Evolutionary conservation across 805 yeast species (phyloP).

Genomic region (Wickerhamia fluorescens): DNA sequence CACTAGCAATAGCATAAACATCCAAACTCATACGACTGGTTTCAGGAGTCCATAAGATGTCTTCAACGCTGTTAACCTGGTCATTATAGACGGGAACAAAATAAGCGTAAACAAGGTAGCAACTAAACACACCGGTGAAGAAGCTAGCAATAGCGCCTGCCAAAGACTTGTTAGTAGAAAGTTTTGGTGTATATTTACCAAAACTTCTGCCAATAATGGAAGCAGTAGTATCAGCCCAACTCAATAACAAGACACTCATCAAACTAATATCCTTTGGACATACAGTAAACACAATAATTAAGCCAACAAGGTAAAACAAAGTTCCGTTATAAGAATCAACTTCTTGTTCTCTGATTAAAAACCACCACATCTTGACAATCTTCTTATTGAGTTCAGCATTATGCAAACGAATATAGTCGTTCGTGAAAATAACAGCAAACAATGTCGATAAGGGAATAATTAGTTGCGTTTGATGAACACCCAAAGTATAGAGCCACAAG

Average conservation of each 20-base stretch:
- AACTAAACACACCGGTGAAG: slow-evolving; percentile 57
- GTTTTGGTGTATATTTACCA: slow-evolving; percentile 77
- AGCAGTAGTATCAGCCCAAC: slow-evolving; percentile 98
- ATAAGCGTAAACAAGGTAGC: slow-evolving; percentile 63
- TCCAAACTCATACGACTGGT: slow-evolving; percentile 50
- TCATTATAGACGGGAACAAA: slow-evolving; percentile 56
- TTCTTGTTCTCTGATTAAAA: slow-evolving; percentile 81
- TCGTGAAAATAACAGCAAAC: slow-evolving; percentile 46
- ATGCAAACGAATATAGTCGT: slow-evolving; percentile 65
- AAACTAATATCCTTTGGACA: slow-evolving; percentile 78
- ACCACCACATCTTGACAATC: slow-evolving; percentile 66
- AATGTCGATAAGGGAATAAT: slow-evolving; percentile 51
- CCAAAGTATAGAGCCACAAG: slow-evolving; percentile 60
- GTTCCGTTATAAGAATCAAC: slow-evolving; percentile 72
- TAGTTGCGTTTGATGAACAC: slow-evolving; percentile 50
- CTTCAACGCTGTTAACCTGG: slow-evolving; percentile 34
- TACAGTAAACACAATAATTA: slow-evolving; percentile 58
- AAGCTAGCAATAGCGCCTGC: slow-evolving; percentile 92
- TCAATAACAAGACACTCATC: slow-evolving; percentile 68
- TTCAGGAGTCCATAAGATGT: slow-evolving; percentile 59
- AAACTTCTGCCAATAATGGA: slow-evolving; percentile 84
- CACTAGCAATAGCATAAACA: slow-evolving; percentile 54
- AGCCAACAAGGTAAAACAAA: slow-evolving; percentile 79
- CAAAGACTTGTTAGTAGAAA: slow-evolving; percentile 68
- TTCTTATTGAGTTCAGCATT: slow-evolving; percentile 54